These are phyloP conservation scores for Jimgerdemannia flammicorona DNA, from an alignment of 192 early-diverging fungal genomes.

Conservation along the genomic window DNA sequence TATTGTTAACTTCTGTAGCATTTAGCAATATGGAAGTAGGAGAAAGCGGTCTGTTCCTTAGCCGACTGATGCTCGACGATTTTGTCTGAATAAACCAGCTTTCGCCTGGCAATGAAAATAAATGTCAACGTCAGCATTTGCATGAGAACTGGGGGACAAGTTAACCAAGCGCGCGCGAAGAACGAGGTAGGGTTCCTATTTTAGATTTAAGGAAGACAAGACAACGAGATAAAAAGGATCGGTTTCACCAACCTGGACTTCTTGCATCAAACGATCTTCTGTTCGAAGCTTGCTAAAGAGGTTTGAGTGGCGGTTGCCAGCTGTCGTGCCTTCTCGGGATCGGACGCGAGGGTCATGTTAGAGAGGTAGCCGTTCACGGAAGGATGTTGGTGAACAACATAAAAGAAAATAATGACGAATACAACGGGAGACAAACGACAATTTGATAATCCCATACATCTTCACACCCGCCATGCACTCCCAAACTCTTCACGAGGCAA, in stretches of 20 bases:
- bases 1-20: too few relatives aligned
- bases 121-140: neutral
- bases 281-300: constrained; percentile 18
- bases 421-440: neutral
- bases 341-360: constrained; percentile 46
- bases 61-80: constrained; percentile 68
- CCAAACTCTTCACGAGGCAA: neutral
- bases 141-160: neutral
- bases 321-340: constrained; percentile 34
- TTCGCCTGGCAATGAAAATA: constrained; percentile 34
- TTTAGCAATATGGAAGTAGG: constrained; percentile 51
- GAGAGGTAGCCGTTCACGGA: constrained; percentile 53
- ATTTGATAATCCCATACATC: constrained; percentile 1
- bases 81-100: constrained; percentile 55
- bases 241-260: constrained; percentile 41
- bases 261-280: constrained; percentile 32
- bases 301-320: neutral
- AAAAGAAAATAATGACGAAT: too few relatives aligned
- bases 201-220: neutral
- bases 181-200: neutral
- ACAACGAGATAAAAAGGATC: neutral
- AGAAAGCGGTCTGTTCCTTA: constrained; percentile 66
- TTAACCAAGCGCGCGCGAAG: neutral
- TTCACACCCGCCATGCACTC: constrained; percentile 5
- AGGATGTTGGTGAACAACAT: too few relatives aligned